Evolutionary conservation across 2,329 filamentous ascomycete genomes (phyloP).

Genomic region (Diaporthe citriasiana): DNA sequence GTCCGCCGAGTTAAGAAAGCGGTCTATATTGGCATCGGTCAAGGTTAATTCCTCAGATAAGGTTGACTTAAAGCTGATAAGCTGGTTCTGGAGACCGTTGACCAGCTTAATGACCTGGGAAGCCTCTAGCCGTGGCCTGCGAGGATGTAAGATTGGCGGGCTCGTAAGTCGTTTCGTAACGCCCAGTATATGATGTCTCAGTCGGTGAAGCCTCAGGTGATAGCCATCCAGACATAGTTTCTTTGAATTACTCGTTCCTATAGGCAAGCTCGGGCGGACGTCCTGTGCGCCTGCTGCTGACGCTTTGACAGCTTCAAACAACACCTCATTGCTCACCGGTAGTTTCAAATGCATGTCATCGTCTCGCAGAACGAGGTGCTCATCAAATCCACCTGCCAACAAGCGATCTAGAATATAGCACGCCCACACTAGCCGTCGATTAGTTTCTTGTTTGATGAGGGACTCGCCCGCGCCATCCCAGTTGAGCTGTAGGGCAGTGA

Average conservation of each 20-base stretch:
- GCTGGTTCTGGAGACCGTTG: conserved; percentile 54
- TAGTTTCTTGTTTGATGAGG: conserved; percentile 54
- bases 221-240: conserved; percentile 49
- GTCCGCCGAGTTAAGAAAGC: conserved; percentile 51
- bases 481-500: conserved; percentile 57
- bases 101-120: conserved; percentile 56
- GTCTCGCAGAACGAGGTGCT: conserved; percentile 55
- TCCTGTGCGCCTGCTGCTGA: background rate
- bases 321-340: conserved; percentile 53
- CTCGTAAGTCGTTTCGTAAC: conserved; percentile 42
- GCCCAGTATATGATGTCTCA: conserved; percentile 55
- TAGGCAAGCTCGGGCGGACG: background rate
- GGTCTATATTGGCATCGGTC: conserved; percentile 52
- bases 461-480: conserved; percentile 53
- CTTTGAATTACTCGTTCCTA: background rate
- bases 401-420: conserved; percentile 56
- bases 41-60: conserved; percentile 53
- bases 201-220: conserved; percentile 53
- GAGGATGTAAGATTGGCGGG: conserved; percentile 45
- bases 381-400: conserved; percentile 57
- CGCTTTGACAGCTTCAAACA: conserved; percentile 45
- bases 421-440: conserved; percentile 56
- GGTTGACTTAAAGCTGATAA: conserved; percentile 55
- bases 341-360: conserved; percentile 56
- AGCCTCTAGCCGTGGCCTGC: conserved; percentile 48